phyloP scores from a whole-genome alignment of 2,329 filamentous ascomycete genomes.

The Ceratocystis variospora region DNA sequence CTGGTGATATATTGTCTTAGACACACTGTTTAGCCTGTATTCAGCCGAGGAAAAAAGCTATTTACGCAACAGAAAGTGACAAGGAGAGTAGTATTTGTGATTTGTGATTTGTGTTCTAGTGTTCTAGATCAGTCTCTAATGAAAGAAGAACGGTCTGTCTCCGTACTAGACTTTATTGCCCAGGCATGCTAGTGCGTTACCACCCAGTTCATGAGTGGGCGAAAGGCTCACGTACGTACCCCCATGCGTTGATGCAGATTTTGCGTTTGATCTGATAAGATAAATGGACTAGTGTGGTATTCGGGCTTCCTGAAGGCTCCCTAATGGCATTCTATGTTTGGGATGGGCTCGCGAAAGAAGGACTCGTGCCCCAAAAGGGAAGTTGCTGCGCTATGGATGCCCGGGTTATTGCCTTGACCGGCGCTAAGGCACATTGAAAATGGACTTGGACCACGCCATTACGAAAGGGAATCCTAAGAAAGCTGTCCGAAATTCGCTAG shows the following conservation, averaged over 20 bases:
- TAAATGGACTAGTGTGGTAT: not conserved
- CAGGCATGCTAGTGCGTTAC: not conserved
- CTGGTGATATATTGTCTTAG: too few species aligned
- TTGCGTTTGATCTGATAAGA: slow-evolving; percentile 6
- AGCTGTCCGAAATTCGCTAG: not conserved
- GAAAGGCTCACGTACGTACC: not conserved
- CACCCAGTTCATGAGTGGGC: not conserved
- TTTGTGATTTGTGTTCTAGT: not conserved
- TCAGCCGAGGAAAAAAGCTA: too few species aligned
- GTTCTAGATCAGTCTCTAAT: not conserved
- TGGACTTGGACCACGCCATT: not conserved
- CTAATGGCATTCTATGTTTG: not conserved
- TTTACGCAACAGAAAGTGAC: not conserved
- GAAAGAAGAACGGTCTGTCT: not conserved
- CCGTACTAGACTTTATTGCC: not conserved
- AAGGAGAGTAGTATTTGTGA: not conserved
- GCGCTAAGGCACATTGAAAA: not conserved
- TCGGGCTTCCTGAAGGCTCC: not conserved
- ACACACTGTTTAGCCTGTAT: too few species aligned
- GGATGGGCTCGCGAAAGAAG: not conserved
- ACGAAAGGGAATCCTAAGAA: not conserved
- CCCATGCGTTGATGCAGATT: not conserved
- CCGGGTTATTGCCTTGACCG: slow-evolving; percentile 5
- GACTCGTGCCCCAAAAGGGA: not conserved
- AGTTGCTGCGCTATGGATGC: not conserved